These are phyloP conservation scores for Trypanosoma brucei DNA, from an alignment of 208 protist species.

Conservation along the genomic window DNA sequence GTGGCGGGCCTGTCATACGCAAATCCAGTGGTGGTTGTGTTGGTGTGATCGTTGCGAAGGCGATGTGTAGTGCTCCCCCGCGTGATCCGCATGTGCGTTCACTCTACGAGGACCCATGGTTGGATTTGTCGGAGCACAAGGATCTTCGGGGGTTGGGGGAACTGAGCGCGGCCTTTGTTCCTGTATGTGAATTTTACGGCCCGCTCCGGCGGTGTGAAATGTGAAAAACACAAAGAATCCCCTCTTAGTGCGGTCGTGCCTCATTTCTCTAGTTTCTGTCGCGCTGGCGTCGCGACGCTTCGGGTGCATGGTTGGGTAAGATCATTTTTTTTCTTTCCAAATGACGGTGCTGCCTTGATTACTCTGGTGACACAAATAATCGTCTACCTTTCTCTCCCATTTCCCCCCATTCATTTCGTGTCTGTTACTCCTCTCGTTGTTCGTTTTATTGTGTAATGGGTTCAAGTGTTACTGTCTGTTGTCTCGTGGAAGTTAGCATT, in stretches of 20 bases:
- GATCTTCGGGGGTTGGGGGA: slow-evolving; percentile 41
- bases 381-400: slow-evolving; percentile 2
- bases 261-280: no score
- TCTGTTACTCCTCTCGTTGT: neutral
- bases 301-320: no score
- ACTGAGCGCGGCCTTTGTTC: slow-evolving; percentile 75
- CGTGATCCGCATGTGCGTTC: slow-evolving; percentile 32
- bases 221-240: slow-evolving; percentile 21
- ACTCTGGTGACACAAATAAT: no score
- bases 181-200: slow-evolving; percentile 69
- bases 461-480: neutral
- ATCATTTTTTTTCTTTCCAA: no score
- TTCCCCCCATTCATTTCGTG: neutral
- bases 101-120: slow-evolving; percentile 68
- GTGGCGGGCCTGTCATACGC: slow-evolving; percentile 81
- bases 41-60: slow-evolving; percentile 78
- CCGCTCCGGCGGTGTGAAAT: slow-evolving; percentile 63
- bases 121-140: slow-evolving; percentile 73
- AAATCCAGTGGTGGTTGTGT: slow-evolving; percentile 71
- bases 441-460: neutral
- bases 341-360: no score
- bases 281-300: no score
- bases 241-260: slow-evolving; percentile 7
- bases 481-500: neutral
- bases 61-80: slow-evolving; percentile 52